A percentile compares a stretch with the other conserved stretches of the same genome.
These are phyloP conservation scores for Globisporangium carolinianum DNA, from an alignment of 352 stramenopile species.

Conservation along the genomic window DNA sequence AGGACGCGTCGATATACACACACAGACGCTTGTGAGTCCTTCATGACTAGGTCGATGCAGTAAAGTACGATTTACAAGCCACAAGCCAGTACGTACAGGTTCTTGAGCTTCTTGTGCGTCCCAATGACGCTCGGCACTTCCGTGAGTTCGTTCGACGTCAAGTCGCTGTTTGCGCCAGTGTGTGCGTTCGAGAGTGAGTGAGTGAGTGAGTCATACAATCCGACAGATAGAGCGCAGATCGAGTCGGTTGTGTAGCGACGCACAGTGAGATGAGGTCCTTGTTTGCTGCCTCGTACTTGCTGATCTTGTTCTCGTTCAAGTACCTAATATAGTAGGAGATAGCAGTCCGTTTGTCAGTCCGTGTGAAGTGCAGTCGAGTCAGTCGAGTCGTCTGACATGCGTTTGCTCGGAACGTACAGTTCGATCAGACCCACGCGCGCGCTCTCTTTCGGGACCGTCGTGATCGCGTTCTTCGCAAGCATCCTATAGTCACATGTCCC, in stretches of 20 bases:
- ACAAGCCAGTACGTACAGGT: conserved; percentile 1
- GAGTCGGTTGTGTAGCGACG: too few relatives aligned
- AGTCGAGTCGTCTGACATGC: neutral
- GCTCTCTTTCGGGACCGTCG: neutral
- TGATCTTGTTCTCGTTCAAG: conserved; percentile 7
- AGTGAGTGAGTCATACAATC: neutral
- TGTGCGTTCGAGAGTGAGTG: neutral
- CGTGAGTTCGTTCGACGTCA: neutral
- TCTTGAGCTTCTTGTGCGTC: conserved; percentile 7
- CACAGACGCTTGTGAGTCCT: too few relatives aligned
- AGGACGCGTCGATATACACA: too few relatives aligned
- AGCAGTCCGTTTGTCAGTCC: neutral
- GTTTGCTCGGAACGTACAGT: neutral
- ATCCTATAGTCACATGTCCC: neutral
- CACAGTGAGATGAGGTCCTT: conserved; percentile 3
- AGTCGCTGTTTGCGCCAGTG: neutral
- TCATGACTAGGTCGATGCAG: too few relatives aligned
- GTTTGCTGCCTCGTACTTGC: conserved; percentile 3
- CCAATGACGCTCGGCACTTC: neutral
- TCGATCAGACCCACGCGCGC: neutral
- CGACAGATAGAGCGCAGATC: too few relatives aligned
- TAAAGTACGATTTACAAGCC: neutral
- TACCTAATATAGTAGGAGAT: neutral
- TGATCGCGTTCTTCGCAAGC: conserved; percentile 1
- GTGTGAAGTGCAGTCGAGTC: too few relatives aligned